Evolutionary conservation across 306 rosid species (phyloP).

Genomic region (Alnus rubra): DNA sequence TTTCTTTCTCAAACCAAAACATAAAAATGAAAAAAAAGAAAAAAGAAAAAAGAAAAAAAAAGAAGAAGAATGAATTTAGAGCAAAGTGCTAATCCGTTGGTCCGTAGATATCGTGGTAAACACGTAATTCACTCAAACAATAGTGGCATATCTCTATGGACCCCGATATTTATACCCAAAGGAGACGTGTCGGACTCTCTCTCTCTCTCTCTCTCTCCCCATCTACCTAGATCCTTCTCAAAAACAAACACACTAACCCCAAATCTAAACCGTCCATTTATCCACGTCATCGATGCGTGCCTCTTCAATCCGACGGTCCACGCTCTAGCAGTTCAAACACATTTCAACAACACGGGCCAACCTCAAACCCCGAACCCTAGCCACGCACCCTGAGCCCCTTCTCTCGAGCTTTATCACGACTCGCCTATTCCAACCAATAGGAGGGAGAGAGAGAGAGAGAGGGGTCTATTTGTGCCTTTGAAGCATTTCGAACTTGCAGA

Average conservation of each 20-base stretch:
- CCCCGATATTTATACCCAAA: slow-evolving; percentile 29
- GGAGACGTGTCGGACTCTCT: slow-evolving; percentile 42
- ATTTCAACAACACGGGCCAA: slow-evolving; percentile 22
- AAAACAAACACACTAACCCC: slow-evolving; percentile 77
- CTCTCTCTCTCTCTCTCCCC: background rate
- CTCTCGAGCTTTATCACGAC: slow-evolving; percentile 58
- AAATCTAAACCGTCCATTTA: slow-evolving; percentile 42
- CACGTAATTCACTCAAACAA: slow-evolving; percentile 12
- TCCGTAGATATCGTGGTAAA: slow-evolving; percentile 16
- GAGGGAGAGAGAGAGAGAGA: slow-evolving; percentile 37
- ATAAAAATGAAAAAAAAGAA: too few species aligned
- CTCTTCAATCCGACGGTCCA: slow-evolving; percentile 37
- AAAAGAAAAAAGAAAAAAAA: too few species aligned
- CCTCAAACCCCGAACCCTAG: slow-evolving; percentile 51
- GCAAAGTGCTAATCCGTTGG: background rate
- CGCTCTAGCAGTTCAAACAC: background rate
- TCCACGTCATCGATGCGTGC: slow-evolving; percentile 69
- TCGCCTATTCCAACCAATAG: slow-evolving; percentile 39
- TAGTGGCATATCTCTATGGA: background rate
- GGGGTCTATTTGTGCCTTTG: slow-evolving; percentile 13
- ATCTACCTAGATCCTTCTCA: slow-evolving; percentile 34
- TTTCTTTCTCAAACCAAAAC: too few species aligned
- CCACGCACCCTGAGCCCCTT: slow-evolving; percentile 45
- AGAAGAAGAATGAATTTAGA: background rate
- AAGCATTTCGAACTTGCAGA: slow-evolving; percentile 37